Base-by-base conservation (phyloP, 805 yeast genomes). In the Schwanniomyces sp. region DNA sequence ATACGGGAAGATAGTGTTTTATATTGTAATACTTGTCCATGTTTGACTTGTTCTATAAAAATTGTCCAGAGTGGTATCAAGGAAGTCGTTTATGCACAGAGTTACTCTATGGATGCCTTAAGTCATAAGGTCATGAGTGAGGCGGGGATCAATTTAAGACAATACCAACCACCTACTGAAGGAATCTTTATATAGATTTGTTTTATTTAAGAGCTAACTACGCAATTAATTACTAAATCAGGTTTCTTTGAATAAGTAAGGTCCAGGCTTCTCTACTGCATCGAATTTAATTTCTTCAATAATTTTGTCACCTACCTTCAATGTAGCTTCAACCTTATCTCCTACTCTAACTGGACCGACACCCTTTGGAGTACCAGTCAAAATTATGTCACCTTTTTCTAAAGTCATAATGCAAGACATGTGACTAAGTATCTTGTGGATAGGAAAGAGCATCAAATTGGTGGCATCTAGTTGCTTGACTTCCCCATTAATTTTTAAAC, bases 301-400 rank as follows among this genome's bases (percentile, higher is more conserved):
- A 8, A 74, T 74, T 48, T 79, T 61, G 9, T 84, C 92, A 29
- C 79, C 79, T 28, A 76, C 78, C 26, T 64, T 67, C 52, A 90
- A 66, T 53, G 80, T 78, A 6, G 95, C 96, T 40, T 75, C 74
- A 25, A 94, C 72, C 24, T 64, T 61, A 62, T 94, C 98, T 8
- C 97, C 98, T 0, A 96, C 88, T 5, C 65, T 66, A 29, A 91
- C 70, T 24, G 78, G 71, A 7, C 98, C 97, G n/a, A 94, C 99
- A 14, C 99, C 99, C 66, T 91, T 89, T 40, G 99, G 99, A 1
- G 99, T 94, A 14, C 99, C 99, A 1, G 99, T 94, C 44, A 94
- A 75, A 49, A 94, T 84, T 52, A 94, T 76, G 61, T 94, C 99
- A 27, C 97, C 97, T 45, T 88, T 84, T 58, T 91, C 84, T 48